Evolutionary conservation across 2,329 filamentous ascomycete genomes (phyloP).

Genomic region (Pestalotiopsis sp.): DNA sequence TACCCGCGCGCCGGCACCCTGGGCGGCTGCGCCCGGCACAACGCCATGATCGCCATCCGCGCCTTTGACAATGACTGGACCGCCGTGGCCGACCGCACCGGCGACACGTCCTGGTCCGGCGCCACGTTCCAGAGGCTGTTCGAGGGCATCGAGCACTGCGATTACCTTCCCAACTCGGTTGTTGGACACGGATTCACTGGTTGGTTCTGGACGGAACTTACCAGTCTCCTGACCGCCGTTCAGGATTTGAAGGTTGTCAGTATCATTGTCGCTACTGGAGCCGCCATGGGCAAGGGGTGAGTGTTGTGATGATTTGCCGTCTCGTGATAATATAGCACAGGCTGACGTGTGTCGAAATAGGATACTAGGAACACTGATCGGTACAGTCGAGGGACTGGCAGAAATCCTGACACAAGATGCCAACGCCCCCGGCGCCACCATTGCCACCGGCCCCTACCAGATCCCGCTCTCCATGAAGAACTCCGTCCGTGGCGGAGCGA

Average conservation of each 20-base stretch:
- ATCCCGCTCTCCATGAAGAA: slow-evolving; percentile 51
- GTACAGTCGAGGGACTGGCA: slow-evolving; percentile 8
- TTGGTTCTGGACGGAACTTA: slow-evolving; percentile 51
- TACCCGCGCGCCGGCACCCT: slow-evolving; percentile 49
- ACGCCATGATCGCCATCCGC: slow-evolving; percentile 60
- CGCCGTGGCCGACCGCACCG: slow-evolving; percentile 15
- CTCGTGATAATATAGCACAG: neutral
- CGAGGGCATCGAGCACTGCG: slow-evolving; percentile 14
- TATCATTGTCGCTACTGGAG: slow-evolving; percentile 45
- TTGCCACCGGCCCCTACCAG: slow-evolving; percentile 36
- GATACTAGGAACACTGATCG: slow-evolving; percentile 19
- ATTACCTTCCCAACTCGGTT: slow-evolving; percentile 32
- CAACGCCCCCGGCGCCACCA: slow-evolving; percentile 9
- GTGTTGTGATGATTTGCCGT: neutral
- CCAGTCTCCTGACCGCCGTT: slow-evolving; percentile 46
- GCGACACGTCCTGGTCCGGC: slow-evolving; percentile 14
- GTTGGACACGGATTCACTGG: slow-evolving; percentile 57
- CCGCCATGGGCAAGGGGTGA: slow-evolving; percentile 38
- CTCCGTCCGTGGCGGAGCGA: slow-evolving; percentile 47
- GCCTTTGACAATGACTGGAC: slow-evolving; percentile 62
- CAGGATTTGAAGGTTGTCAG: slow-evolving; percentile 49
- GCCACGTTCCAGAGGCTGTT: slow-evolving; percentile 10
- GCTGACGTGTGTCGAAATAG: neutral
- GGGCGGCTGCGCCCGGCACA: slow-evolving; percentile 58
- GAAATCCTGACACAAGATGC: slow-evolving; percentile 14